Evolutionary conservation across 768 basidiomycete genomes (phyloP).

Genomic region (Strobilomyces dryophilus): DNA sequence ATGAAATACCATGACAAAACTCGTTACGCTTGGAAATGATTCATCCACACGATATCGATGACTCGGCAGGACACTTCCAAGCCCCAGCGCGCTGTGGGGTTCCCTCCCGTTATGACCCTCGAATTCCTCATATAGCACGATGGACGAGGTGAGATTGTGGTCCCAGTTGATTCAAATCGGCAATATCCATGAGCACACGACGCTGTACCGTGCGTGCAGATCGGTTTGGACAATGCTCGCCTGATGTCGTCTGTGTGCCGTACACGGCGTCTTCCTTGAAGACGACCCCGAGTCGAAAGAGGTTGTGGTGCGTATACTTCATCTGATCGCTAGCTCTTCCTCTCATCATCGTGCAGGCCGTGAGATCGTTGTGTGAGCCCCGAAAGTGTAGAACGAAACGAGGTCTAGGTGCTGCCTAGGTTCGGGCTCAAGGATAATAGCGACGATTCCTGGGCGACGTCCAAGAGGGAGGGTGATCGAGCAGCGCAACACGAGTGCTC

Average conservation of each 20-base stretch:
- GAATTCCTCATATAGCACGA: too few species aligned
- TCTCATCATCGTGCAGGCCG: constrained; percentile 6
- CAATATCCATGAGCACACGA: constrained; percentile 7
- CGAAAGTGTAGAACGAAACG: neutral
- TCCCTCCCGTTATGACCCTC: too few species aligned
- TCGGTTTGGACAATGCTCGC: neutral
- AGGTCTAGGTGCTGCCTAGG: constrained; percentile 45
- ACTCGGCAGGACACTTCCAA: too few species aligned
- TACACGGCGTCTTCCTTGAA: constrained; percentile 17
- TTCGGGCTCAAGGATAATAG: constrained; percentile 59
- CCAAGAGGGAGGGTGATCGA: constrained; percentile 39
- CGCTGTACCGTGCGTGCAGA: constrained; percentile 15
- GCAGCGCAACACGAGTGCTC: constrained; percentile 41
- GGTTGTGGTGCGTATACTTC: constrained; percentile 7
- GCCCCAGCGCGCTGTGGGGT: too few species aligned
- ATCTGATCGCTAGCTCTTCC: neutral
- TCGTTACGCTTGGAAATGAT: too few species aligned
- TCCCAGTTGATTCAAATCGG: too few species aligned
- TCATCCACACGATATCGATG: too few species aligned
- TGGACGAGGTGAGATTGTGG: too few species aligned
- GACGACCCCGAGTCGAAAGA: constrained; percentile 14
- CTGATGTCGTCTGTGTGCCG: neutral
- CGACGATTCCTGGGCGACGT: constrained; percentile 45
- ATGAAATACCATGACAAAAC: too few species aligned
- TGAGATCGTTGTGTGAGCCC: constrained; percentile 6